Percentiles rank a stretch among this genome's conserved stretches.
These are phyloP conservation scores for Penicillium sp. DNA, from an alignment of 2,329 filamentous ascomycete species.

Conservation along the genomic window DNA sequence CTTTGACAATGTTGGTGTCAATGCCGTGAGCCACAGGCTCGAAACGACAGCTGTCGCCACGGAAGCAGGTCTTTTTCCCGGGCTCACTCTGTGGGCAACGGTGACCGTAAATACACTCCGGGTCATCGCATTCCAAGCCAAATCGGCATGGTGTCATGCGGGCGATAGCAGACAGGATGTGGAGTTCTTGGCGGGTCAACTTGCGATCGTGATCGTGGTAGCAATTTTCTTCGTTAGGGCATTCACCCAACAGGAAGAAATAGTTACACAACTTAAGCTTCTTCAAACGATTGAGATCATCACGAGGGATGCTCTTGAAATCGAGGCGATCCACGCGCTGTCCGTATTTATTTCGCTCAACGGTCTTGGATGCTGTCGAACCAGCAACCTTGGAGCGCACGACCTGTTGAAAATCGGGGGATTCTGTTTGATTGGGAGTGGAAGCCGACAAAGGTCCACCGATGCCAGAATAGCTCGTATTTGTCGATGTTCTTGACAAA, in stretches of 20 bases:
- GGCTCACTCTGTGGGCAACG: conserved; percentile 56
- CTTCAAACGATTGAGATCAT: conserved; percentile 59
- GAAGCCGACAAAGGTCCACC: conserved; percentile 35
- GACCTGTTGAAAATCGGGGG: conserved; percentile 41
- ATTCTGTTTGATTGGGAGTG: conserved; percentile 36
- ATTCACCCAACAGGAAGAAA: conserved; percentile 58
- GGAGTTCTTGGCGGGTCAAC: conserved; percentile 52
- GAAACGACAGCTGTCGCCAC: conserved; percentile 59
- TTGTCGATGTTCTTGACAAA: conserved; percentile 40
- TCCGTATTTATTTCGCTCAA: conserved; percentile 58
- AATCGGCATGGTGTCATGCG: conserved; percentile 62
- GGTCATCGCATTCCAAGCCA: conserved; percentile 57
- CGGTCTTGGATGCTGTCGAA: conserved; percentile 31
- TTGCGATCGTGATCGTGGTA: conserved; percentile 54
- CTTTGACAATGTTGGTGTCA: conserved; percentile 56
- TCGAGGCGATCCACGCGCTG: conserved; percentile 57
- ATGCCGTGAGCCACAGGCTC: conserved; percentile 57
- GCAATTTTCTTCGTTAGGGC: conserved; percentile 54
- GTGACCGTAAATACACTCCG: conserved; percentile 63
- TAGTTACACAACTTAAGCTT: conserved; percentile 64
- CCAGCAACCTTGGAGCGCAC: conserved; percentile 36
- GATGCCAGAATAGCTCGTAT: conserved; percentile 38
- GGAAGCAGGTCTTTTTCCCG: conserved; percentile 56
- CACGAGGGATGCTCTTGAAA: conserved; percentile 52
- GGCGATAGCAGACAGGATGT: conserved; percentile 57